Base-by-base conservation (phyloP, 2,329 filamentous ascomycete species). In the Bipolaris cookei region DNA sequence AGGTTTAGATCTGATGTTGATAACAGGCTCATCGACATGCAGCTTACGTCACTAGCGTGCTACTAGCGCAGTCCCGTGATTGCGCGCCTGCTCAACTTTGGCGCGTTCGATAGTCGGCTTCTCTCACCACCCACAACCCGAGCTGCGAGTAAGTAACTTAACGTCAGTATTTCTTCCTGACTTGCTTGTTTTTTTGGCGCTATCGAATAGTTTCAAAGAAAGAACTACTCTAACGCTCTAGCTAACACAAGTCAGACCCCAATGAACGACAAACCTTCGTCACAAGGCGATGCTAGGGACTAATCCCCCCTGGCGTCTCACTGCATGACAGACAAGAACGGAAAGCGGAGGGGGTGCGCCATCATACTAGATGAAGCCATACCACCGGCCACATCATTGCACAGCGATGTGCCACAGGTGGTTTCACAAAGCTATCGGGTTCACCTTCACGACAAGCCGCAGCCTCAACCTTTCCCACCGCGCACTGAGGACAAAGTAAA, bases 291-390 rank as follows among this genome's bases (percentile, higher is more conserved):
- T 35, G 48, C 44, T 14, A 38, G 35, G 53, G 65, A 56, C 68
- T 69, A 68, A 71, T 69, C 64, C 65, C 52, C 68, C 53, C 54
- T 35, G 10, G 59, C 42, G 41, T 54, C 55, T 47, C 56, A 52
- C 51, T 70, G 67, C 66, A 68, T 69, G 68, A 68, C 66, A 65
- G 53, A 62, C 51, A 64, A 70, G 71, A 73, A 73, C 68, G 65
- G 71, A 73, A 72, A 73, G 59, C 71, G 56, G 64, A 73, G 69
- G 71, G 71, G 72, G 65, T 70, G 68, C 59, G 58, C 54, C 64
- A 56, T 67, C 62, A 63, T 61, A 37, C 65, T 67, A 59, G 66
- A 58, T 65, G 66, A 44, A 48, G 54, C 54, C 68, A 68, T 43
- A 57, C 58, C 50, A 54, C 50, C 39, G 23, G 8, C 10, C 39